phyloP scores from a whole-genome alignment of 805 yeast species.

The Yamadazyma phyllophila region DNA sequence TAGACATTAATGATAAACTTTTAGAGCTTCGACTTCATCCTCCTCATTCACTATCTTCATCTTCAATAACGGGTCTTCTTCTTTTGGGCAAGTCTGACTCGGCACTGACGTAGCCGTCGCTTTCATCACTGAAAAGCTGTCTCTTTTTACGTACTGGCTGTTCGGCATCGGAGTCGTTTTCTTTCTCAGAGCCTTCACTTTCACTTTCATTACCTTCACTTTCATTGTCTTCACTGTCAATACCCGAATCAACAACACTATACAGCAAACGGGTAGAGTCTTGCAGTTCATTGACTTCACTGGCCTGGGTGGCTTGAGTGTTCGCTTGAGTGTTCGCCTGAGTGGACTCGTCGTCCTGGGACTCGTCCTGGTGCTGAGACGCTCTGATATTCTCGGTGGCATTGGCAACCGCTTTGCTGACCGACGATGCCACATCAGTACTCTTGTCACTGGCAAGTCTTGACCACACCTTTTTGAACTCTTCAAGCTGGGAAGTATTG shows the following conservation, averaged over 20 bases:
- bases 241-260: slow-evolving; percentile 2
- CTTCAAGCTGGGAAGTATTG: slow-evolving; percentile 29
- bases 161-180: neutral
- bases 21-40: no score
- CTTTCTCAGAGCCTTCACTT: neutral
- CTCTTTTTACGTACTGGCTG: neutral
- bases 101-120: slow-evolving; percentile 12
- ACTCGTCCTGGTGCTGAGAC: slow-evolving; percentile 6
- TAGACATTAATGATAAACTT: no score
- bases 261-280: slow-evolving; percentile 10
- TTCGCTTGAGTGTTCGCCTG: neutral
- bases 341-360: slow-evolving; percentile 2
- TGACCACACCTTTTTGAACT: slow-evolving; percentile 32
- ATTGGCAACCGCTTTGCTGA: slow-evolving; percentile 10
- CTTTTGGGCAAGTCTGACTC: slow-evolving; percentile 17
- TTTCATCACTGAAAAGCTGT: neutral
- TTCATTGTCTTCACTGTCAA: slow-evolving; percentile 10
- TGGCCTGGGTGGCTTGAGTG: neutral
- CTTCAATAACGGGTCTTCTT: slow-evolving; percentile 24
- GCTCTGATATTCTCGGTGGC: slow-evolving; percentile 14
- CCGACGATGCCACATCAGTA: slow-evolving; percentile 10
- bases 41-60: slow-evolving; percentile 22
- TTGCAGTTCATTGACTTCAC: slow-evolving; percentile 1
- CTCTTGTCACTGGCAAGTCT: slow-evolving; percentile 8
- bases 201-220: slow-evolving; percentile 15